These are phyloP conservation scores for Syncephalastrum sp. DNA, from an alignment of 371 early-diverging fungal species.

Conservation along the genomic window DNA sequence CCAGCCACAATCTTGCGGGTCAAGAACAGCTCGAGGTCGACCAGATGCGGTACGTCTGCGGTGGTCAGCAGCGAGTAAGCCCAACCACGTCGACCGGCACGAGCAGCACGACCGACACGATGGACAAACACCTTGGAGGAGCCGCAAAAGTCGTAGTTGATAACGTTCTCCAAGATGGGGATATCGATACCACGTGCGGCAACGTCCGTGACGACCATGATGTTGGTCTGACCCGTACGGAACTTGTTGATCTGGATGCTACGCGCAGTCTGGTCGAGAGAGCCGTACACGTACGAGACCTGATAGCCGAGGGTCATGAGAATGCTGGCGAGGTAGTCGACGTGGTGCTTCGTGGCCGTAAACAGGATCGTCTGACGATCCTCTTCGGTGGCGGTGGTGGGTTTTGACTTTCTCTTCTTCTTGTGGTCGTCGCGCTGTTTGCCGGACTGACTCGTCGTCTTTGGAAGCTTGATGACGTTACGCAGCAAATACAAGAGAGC, in stretches of 20 bases:
- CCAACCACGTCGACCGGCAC: conserved; percentile 94
- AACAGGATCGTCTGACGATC: conserved; percentile 89
- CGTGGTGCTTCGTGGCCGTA: conserved; percentile 95
- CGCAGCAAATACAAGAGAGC: conserved; percentile 82
- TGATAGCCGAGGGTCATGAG: conserved; percentile 70
- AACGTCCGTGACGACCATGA: conserved; percentile 98
- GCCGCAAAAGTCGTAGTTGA: conserved; percentile 97
- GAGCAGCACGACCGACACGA: conserved; percentile 97
- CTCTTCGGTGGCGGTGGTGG: conserved; percentile 40
- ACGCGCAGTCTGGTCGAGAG: conserved; percentile 92
- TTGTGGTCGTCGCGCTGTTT: conserved; percentile 15
- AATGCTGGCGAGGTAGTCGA: conserved; percentile 86
- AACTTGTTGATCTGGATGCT: conserved; percentile 84
- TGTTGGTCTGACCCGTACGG: conserved; percentile 70
- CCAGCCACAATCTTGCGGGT: conserved; percentile 77
- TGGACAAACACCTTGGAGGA: conserved; percentile 97
- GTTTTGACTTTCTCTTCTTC: conserved; percentile 45
- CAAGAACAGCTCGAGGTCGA: conserved; percentile 92
- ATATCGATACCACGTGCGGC: conserved; percentile 99
- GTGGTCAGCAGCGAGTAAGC: conserved; percentile 87
- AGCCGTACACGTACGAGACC: conserved; percentile 89
- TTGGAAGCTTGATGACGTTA: conserved; percentile 72
- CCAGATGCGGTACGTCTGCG: conserved; percentile 90
- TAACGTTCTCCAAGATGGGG: conserved; percentile 93
- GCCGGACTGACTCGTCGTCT: conserved; percentile 35